Base-by-base conservation (phyloP, 805 yeast species). In the Cyberlindnera mycetangii region DNA sequence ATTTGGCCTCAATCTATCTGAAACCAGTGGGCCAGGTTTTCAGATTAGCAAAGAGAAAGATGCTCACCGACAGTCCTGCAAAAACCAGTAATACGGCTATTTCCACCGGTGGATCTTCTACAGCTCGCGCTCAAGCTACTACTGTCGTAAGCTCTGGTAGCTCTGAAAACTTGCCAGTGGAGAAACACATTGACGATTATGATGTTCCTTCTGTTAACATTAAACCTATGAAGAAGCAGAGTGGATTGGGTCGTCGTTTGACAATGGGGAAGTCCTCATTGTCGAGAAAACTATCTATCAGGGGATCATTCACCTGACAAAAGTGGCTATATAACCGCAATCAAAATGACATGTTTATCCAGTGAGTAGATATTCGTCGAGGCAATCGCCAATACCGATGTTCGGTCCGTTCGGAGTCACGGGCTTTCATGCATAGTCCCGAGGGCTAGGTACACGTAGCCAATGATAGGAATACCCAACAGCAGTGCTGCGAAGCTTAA, bases 11-110 rank as follows among this genome's bases (percentile, higher is more conserved):
- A 0, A 79, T 90, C 12, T 92, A 89, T 58, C 67, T 90, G 55
- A 85, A 89, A 53, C 95, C 96, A 0, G 83, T 87, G 8, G 75
- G 76, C n/a, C 85, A 78, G 54, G 89, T 89, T 2, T 89, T 89
- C 70, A 69, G 95, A 33, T 61, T 76, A 27, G 72, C 85, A 2
- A 82, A 76, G 49, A 64, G 74, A 1, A 81, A 71, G 49, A 51
- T 53, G 17, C 63, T 87, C 31, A 69, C 77, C 0, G 52, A 59
- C 7, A 79, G 85, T 33, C 75, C 79, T 0, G 81, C 78, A 0
- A 59, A 76, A 50, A 61, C 47, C n/a, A 54, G 15, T n/a, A 50
- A 34, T 10, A 41, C 14, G 1, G 14, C 38, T 4, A 20, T 41
- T 9, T 21, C 41, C 8, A 36, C 41, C 17, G 32, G 22, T 5